Evolutionary conservation across 305 asterid species (phyloP), one percentile per base, ranked within the genome.

Genomic region (Fraxinus ornus): DNA sequence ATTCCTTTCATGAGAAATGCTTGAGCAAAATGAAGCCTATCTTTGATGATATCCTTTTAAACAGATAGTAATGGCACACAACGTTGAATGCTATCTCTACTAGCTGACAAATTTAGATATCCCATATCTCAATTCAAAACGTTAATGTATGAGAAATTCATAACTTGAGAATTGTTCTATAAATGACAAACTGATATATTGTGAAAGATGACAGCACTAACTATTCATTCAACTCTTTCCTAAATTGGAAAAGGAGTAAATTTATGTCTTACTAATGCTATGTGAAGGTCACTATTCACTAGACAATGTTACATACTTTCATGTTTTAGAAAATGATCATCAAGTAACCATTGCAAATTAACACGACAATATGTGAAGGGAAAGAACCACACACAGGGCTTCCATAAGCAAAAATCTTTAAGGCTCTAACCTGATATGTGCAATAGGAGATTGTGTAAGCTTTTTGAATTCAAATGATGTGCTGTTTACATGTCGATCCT

Each of bases 341-440:
- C 70, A 60, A 60, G 30, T 60, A 60, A 19, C 70, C 26, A 21
- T 60, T 8, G 73, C 73, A 66, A 66, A 66, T 26, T 66, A 30
- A 28, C 36, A 12, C 32, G 75, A 68, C 4, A 70, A 30, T 28
- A 28, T 70, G 41, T 5, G 41, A 70, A 70, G 41, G 3, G 39
- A 70, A 30, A 70, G 41, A 70, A 70, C 75, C 75, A 70, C 22
- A 13, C 6, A 17, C 4, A 15, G 22, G 37, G 30, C 64, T 37
- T 33, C 19, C 47, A 44, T 71, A 39, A 32, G 41, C 39, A 70
- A 75, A 72, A 78, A 4, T 71, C 15, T 75, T 41, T 8, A 49
- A 80, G 74, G 75, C 19, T 13, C 76, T 79, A 35, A 93, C 97
- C 98, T 90, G 86, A 79, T 81, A 73, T 82, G 88, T 80, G 64